A percentile compares a stretch with the other conserved stretches of the same genome.
These are phyloP conservation scores for Xylaria polymorpha DNA, from an alignment of 2,329 filamentous ascomycete species.

Conservation along the genomic window DNA sequence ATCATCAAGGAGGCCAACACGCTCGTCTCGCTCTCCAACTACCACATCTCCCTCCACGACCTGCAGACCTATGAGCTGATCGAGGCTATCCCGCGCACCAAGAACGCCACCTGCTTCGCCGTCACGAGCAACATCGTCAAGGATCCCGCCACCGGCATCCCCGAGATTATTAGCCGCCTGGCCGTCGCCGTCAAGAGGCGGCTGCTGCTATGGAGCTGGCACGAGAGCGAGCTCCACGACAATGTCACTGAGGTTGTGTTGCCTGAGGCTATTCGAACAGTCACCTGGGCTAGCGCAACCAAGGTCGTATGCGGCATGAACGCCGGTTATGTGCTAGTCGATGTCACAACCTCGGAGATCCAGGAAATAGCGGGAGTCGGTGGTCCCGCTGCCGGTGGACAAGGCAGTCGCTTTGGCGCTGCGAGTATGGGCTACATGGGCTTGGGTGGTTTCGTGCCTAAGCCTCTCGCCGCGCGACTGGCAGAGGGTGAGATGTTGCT, in stretches of 20 bases:
- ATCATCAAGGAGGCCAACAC: slow-evolving; percentile 95
- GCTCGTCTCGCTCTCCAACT: slow-evolving; percentile 90
- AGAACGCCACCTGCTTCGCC: slow-evolving; percentile 89
- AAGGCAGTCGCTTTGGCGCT: slow-evolving; percentile 81
- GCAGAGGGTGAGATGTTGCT: slow-evolving; percentile 86
- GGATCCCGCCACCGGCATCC: slow-evolving; percentile 86
- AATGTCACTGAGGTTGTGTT: slow-evolving; percentile 82
- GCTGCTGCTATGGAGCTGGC: slow-evolving; percentile 93
- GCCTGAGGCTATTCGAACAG: slow-evolving; percentile 83
- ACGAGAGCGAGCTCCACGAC: slow-evolving; percentile 85
- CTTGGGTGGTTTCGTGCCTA: slow-evolving; percentile 89
- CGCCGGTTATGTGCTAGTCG: slow-evolving; percentile 88
- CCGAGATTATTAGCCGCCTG: slow-evolving; percentile 89
- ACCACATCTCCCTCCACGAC: slow-evolving; percentile 89
- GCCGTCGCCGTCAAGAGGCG: slow-evolving; percentile 94
- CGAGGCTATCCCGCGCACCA: slow-evolving; percentile 82
- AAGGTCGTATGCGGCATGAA: slow-evolving; percentile 92
- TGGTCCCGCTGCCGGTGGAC: slow-evolving; percentile 69
- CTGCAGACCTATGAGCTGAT: slow-evolving; percentile 84
- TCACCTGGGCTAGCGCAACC: slow-evolving; percentile 91
- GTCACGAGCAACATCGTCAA: slow-evolving; percentile 96
- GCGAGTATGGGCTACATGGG: slow-evolving; percentile 98
- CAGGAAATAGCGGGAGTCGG: slow-evolving; percentile 84
- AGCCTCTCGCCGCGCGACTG: slow-evolving; percentile 85
- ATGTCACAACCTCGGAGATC: slow-evolving; percentile 78